Evolutionary conservation across 1,139 yeast species (phyloP).

Genomic region (Lodderomyces parapsilosis): DNA sequence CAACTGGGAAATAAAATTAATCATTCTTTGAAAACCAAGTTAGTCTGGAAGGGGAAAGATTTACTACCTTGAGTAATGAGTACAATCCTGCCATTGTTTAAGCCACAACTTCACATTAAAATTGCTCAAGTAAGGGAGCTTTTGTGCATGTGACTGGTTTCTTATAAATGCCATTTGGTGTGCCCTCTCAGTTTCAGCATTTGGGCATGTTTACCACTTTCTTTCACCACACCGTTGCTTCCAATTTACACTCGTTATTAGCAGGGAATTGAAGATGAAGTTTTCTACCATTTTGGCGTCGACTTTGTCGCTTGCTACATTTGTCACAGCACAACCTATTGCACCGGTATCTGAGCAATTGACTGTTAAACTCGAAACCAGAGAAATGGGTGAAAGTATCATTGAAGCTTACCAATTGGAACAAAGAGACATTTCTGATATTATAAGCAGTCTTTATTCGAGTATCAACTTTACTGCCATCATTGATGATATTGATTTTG

Average conservation of each 20-base stretch:
- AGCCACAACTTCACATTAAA: background rate
- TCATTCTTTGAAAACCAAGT: no score
- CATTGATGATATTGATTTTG: slow-evolving; percentile 23
- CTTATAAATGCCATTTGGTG: background rate
- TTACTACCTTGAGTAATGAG: slow-evolving; percentile 1
- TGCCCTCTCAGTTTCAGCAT: background rate
- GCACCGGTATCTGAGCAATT: slow-evolving; percentile 12
- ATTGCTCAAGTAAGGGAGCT: background rate
- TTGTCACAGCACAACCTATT: slow-evolving; percentile 11
- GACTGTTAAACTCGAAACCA: slow-evolving; percentile 7
- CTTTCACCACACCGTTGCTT: background rate
- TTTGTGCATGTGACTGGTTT: background rate
- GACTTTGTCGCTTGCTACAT: slow-evolving; percentile 7
- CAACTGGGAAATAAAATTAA: slow-evolving; percentile 2
- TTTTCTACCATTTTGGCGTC: slow-evolving; percentile 12
- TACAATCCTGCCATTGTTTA: background rate
- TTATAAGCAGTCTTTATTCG: slow-evolving; percentile 16
- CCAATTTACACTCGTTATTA: slow-evolving; percentile 7
- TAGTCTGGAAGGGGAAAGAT: background rate
- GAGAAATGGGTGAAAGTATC: slow-evolving; percentile 5
- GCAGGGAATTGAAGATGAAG: slow-evolving; percentile 8
- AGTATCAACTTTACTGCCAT: slow-evolving; percentile 21
- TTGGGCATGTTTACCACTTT: background rate
- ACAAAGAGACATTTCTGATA: slow-evolving; percentile 22
- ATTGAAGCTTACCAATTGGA: slow-evolving; percentile 11